Evolutionary conservation across 2,329 filamentous ascomycete species (phyloP).

Genomic region (Escovopsis sp.): DNA sequence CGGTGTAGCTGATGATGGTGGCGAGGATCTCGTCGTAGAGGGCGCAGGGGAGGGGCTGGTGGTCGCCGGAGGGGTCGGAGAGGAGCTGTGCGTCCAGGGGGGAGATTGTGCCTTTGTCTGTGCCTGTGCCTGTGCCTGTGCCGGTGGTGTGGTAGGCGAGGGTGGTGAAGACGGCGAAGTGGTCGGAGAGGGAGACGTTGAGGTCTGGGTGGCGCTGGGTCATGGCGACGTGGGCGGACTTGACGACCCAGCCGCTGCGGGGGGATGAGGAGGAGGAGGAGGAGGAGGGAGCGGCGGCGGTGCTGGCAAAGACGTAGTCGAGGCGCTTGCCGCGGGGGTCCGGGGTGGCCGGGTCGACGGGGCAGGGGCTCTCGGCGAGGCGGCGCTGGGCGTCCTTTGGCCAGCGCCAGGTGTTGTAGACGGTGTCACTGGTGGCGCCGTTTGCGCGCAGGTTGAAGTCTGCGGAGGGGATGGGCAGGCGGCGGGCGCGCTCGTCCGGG

Average conservation of each 20-base stretch:
- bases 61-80: constrained; percentile 9
- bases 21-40: constrained; percentile 53
- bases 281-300: constrained; percentile 20
- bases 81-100: constrained; percentile 19
- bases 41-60: constrained; percentile 9
- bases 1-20: constrained; percentile 52
- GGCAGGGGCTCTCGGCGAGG: constrained; percentile 42
- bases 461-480: constrained; percentile 56
- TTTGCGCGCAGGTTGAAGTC: constrained; percentile 66
- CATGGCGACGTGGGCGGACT: constrained; percentile 61
- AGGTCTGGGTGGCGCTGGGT: constrained; percentile 66
- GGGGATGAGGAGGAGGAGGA: constrained; percentile 9
- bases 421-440: constrained; percentile 74
- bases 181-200: constrained; percentile 79
- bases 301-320: constrained; percentile 83
- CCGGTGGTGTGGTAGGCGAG: constrained; percentile 34
- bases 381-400: constrained; percentile 52
- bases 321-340: constrained; percentile 73
- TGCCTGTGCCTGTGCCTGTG: constrained; percentile 10
- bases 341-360: constrained; percentile 46
- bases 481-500: constrained; percentile 49
- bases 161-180: constrained; percentile 81
- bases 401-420: constrained; percentile 92
- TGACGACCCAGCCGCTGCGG: constrained; percentile 48
- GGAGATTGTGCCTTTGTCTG: constrained; percentile 6